These are phyloP conservation scores for Leishmania mexicana DNA, from an alignment of 208 protist genomes.

Conservation along the genomic window DNA sequence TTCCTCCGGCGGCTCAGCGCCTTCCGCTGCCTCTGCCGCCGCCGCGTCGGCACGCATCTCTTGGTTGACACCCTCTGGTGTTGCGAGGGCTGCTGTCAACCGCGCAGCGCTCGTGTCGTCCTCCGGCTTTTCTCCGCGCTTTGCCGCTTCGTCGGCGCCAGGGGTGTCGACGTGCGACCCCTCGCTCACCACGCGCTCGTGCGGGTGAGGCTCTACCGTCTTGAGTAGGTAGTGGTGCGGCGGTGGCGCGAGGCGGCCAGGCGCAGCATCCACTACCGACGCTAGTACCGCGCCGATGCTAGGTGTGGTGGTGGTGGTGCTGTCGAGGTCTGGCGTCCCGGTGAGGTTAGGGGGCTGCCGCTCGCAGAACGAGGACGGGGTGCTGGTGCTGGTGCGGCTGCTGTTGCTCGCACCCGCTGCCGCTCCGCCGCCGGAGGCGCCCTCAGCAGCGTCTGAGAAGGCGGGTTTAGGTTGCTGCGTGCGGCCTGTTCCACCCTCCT, in stretches of 20 bases:
- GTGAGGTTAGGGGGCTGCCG: neutral
- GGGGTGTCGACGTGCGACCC: neutral
- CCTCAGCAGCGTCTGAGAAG: neutral
- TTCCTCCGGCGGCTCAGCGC: neutral
- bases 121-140: neutral
- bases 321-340: neutral
- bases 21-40: neutral
- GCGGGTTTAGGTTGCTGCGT: neutral
- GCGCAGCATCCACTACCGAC: neutral
- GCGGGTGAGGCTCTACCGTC: conserved; percentile 26
- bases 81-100: neutral
- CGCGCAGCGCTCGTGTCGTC: neutral
- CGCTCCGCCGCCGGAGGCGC: neutral
- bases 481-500: neutral
- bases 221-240: conserved; percentile 33
- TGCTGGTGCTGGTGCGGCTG: neutral
- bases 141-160: neutral
- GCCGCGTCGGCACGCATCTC: neutral
- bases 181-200: conserved; percentile 12
- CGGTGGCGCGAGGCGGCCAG: conserved; percentile 18
- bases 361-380: neutral
- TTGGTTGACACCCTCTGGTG: neutral
- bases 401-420: neutral
- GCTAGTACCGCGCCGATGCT: neutral
- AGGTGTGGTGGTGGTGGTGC: neutral